These are phyloP conservation scores for Dryadomyces quercivorus DNA, from an alignment of 2,329 filamentous ascomycete genomes.

Conservation along the genomic window DNA sequence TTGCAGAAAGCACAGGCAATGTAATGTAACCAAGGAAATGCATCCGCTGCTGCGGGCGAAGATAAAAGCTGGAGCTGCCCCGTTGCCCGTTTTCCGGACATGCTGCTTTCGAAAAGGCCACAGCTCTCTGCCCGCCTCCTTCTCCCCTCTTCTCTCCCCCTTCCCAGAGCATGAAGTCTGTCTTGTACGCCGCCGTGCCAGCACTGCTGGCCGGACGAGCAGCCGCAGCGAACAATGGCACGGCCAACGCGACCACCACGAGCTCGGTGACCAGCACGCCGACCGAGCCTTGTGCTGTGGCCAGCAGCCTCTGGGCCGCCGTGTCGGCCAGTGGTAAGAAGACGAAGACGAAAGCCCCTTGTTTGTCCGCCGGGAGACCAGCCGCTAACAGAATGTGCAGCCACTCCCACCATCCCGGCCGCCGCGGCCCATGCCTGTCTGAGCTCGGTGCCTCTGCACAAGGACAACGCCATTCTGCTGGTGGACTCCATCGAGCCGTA, in stretches of 20 bases:
- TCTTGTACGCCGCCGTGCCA: background rate
- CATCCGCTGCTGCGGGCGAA: no score
- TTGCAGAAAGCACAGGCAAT: no score
- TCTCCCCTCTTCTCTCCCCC: no score
- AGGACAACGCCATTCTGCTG: constrained; percentile 24
- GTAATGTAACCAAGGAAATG: no score
- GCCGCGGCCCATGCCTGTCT: constrained; percentile 27
- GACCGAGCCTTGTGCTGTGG: background rate
- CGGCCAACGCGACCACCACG: background rate
- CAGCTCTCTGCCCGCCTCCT: no score
- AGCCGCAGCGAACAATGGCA: background rate
- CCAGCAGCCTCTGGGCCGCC: background rate
- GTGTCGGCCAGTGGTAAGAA: background rate
- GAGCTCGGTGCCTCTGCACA: constrained; percentile 27
- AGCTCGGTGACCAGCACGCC: background rate
- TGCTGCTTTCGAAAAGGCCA: no score
- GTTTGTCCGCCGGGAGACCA: background rate
- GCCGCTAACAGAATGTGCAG: background rate
- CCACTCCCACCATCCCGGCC: constrained; percentile 23
- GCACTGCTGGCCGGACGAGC: background rate
- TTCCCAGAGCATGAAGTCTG: background rate
- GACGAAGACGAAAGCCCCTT: background rate
- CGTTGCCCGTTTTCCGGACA: no score
- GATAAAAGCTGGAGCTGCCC: no score
- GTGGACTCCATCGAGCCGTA: constrained; percentile 27